These are phyloP conservation scores for Sphaerulina vaccinii DNA, from an alignment of 2,329 filamentous ascomycete species.

Conservation along the genomic window DNA sequence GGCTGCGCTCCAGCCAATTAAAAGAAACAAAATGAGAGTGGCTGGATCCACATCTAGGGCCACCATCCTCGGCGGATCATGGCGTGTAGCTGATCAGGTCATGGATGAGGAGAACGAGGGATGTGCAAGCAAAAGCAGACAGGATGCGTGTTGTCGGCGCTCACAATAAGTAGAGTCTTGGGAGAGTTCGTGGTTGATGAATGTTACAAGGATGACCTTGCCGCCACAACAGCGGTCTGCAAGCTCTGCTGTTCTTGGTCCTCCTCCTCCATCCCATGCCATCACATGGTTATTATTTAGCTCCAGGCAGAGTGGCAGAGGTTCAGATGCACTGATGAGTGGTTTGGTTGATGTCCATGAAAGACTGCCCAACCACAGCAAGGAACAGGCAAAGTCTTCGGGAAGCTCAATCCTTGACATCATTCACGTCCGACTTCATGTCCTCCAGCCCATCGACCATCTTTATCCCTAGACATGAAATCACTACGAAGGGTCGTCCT, in stretches of 20 bases:
- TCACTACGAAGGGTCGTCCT: too few species aligned
- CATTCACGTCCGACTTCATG: neutral
- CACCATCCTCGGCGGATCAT: slow-evolving; percentile 1
- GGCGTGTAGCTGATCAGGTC: neutral
- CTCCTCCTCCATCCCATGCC: neutral
- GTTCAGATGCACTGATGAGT: too few species aligned
- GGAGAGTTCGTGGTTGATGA: neutral
- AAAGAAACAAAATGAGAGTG: neutral
- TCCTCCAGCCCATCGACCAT: neutral
- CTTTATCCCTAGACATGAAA: too few species aligned
- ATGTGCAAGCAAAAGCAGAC: neutral
- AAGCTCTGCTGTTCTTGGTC: neutral
- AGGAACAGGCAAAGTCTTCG: too few species aligned
- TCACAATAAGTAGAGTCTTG: neutral
- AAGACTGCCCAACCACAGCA: too few species aligned
- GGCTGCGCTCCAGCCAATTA: neutral
- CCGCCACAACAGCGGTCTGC: slow-evolving; percentile 2
- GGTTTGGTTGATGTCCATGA: too few species aligned
- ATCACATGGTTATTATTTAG: neutral
- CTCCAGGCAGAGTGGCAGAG: neutral
- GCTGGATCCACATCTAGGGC: slow-evolving; percentile 6
- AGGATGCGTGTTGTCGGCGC: neutral
- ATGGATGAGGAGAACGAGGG: neutral
- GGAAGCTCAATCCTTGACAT: too few species aligned
- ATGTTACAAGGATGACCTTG: neutral